Conservation (phyloP, 345 rosid species). For the Tarenaya hassleriana region DNA sequence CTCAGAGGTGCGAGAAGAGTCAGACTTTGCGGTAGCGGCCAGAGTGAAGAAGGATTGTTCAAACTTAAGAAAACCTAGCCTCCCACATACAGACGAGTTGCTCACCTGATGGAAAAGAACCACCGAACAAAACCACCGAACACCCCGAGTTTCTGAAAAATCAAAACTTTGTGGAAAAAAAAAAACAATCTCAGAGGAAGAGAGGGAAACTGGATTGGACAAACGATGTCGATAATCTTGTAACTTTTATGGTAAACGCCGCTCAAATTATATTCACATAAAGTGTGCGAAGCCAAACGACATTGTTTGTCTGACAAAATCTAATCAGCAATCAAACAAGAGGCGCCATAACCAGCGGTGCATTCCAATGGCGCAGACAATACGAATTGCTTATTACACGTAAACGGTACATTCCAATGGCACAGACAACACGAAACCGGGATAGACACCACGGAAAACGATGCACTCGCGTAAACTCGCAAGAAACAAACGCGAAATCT, state of each 20-base stretch:
- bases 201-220: too few species aligned
- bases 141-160: slow-evolving; percentile 5
- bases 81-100: not conserved
- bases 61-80: slow-evolving; percentile 42
- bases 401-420: slow-evolving; percentile 15
- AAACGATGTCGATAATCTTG: too few species aligned
- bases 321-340: too few species aligned
- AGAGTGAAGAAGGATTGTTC: slow-evolving; percentile 67
- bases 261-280: too few species aligned
- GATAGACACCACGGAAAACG: slow-evolving; percentile 14
- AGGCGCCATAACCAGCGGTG: too few species aligned
- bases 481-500: not conserved
- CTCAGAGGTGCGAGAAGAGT: slow-evolving; percentile 87
- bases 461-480: slow-evolving; percentile 15
- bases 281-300: too few species aligned
- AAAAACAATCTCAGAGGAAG: too few species aligned
- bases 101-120: slow-evolving; percentile 18
- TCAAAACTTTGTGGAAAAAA: slow-evolving; percentile 11
- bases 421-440: slow-evolving; percentile 8
- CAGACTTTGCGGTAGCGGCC: slow-evolving; percentile 74
- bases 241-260: too few species aligned
- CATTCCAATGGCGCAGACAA: not conserved
- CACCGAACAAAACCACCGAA: not conserved
- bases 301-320: too few species aligned
- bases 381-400: not conserved